Evolutionary conservation across 2,329 filamentous ascomycete species (phyloP).

Genomic region (Pestalotiopsis sp.): DNA sequence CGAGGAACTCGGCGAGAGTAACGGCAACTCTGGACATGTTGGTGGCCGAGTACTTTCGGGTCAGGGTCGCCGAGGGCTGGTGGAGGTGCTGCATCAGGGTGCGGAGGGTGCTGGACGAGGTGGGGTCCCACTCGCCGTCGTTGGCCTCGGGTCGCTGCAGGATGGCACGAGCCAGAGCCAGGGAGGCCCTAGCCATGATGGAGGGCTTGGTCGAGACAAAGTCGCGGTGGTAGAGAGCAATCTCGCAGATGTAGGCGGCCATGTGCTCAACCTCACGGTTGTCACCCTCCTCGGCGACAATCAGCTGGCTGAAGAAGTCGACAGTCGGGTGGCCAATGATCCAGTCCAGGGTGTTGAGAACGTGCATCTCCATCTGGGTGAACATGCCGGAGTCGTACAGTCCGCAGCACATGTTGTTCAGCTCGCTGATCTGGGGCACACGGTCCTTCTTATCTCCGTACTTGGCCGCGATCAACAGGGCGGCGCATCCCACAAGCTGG

Average conservation of each 20-base stretch:
- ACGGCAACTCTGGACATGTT: conserved; percentile 56
- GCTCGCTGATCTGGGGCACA: conserved; percentile 94
- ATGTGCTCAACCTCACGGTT: conserved; percentile 92
- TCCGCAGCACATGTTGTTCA: conserved; percentile 99
- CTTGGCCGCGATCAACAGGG: conserved; percentile 94
- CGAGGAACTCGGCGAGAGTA: conserved; percentile 61
- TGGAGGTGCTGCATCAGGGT: conserved; percentile 62
- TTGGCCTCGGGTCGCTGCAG: conserved; percentile 77
- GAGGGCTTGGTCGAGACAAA: conserved; percentile 94
- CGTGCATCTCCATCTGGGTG: conserved; percentile 99
- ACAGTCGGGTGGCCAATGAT: conserved; percentile 94
- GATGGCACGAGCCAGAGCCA: conserved; percentile 85
- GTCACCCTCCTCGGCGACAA: conserved; percentile 76
- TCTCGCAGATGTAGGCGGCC: conserved; percentile 91
- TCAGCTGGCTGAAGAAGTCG: conserved; percentile 89
- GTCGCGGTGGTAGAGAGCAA: conserved; percentile 93
- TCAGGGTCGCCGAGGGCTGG: conserved; percentile 59
- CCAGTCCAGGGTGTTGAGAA: conserved; percentile 96
- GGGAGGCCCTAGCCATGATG: conserved; percentile 83
- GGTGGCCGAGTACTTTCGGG: conserved; percentile 61
- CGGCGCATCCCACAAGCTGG: conserved; percentile 94
- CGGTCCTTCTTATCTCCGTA: conserved; percentile 98
- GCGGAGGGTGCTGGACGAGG: conserved; percentile 68
- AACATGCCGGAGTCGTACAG: conserved; percentile 99
- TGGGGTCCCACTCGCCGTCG: conserved; percentile 76